Conservation (phyloP, 1,284 basidiomycete species). For the Pholiota adiposa region DNA sequence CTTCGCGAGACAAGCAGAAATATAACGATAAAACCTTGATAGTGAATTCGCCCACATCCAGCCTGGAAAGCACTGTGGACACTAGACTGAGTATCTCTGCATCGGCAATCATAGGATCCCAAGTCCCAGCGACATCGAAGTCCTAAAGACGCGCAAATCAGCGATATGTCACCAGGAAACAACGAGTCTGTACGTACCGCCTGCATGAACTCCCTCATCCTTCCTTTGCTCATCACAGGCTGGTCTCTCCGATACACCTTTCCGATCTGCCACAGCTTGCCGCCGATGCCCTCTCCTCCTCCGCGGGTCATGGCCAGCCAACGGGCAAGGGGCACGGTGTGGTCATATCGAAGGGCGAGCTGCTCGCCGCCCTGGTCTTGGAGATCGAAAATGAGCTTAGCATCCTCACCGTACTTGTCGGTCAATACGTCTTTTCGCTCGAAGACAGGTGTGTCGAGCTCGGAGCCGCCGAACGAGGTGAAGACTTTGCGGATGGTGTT, state of each 20-base stretch:
- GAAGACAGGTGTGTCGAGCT: slow-evolving; percentile 97
- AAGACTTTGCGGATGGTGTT: slow-evolving; percentile 89
- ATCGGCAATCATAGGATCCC: slow-evolving; percentile 98
- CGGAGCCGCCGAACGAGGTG: slow-evolving; percentile 87
- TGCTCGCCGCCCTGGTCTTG: slow-evolving; percentile 99
- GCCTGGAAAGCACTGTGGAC: slow-evolving; percentile 79
- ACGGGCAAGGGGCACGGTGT: slow-evolving; percentile 95
- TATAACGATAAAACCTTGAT: slow-evolving; percentile 70
- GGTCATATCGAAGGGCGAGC: slow-evolving; percentile 93
- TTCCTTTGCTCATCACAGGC: slow-evolving; percentile 96
- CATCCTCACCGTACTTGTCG: slow-evolving; percentile 97
- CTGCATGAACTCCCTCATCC: slow-evolving; percentile 99
- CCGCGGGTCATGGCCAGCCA: slow-evolving; percentile 95
- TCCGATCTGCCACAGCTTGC: slow-evolving; percentile 95
- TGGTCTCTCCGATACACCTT: slow-evolving; percentile 98
- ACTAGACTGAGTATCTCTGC: slow-evolving; percentile 88
- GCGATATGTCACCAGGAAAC: not conserved
- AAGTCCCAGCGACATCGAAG: slow-evolving; percentile 93
- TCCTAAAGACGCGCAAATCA: slow-evolving; percentile 63
- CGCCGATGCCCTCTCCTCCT: slow-evolving; percentile 55
- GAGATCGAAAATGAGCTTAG: slow-evolving; percentile 97
- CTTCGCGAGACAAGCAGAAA: not conserved
- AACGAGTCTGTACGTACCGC: slow-evolving; percentile 73
- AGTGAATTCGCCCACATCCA: slow-evolving; percentile 93
- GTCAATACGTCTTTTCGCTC: slow-evolving; percentile 96